A percentile compares a stretch with the other conserved stretches of the same genome.
Conservation (phyloP, 1,139 yeast species). For the Yamadazyma membranifaciens region DNA sequence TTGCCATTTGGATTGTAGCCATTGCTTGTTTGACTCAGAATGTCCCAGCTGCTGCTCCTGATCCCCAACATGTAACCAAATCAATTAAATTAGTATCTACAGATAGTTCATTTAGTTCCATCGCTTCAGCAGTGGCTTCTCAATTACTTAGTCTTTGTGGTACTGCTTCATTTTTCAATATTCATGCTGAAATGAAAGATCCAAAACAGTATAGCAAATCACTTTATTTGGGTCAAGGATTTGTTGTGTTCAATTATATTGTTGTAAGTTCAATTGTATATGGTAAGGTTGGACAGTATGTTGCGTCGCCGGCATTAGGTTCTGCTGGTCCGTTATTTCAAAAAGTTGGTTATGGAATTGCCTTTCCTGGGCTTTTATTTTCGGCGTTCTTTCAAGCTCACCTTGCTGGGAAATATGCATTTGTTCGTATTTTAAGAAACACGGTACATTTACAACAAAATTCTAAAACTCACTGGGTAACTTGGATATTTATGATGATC, state of each 20-base stretch:
- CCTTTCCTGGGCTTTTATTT: conserved; percentile 13
- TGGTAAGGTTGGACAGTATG: conserved; percentile 13
- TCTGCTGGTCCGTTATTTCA: conserved; percentile 13
- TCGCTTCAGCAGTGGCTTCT: conserved; percentile 13
- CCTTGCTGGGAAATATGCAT: conserved; percentile 14
- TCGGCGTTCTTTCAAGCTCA: conserved; percentile 15
- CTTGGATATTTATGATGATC: conserved; percentile 13
- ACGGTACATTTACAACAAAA: conserved; percentile 13
- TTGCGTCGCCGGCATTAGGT: conserved; percentile 14
- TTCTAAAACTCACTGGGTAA: conserved; percentile 13
- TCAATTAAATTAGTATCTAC: conserved; percentile 9
- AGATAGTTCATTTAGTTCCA: conserved; percentile 8
- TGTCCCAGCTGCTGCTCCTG: conserved; percentile 12
- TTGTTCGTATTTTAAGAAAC: conserved; percentile 14
- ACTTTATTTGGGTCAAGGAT: conserved; percentile 13
- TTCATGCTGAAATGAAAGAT: conserved; percentile 14
- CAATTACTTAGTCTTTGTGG: conserved; percentile 13
- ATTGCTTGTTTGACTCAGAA: conserved; percentile 13
- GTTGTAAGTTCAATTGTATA: conserved; percentile 12
- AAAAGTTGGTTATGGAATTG: conserved; percentile 12
- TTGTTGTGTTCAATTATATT: conserved; percentile 12
- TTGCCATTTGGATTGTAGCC: conserved; percentile 14
- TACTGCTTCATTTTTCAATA: conserved; percentile 12
- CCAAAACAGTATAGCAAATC: conserved; percentile 11
- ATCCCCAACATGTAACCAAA: conserved; percentile 9